Evolutionary conservation across 2,329 filamentous ascomycete genomes (phyloP).

Genomic region (Cladosporium phlei): DNA sequence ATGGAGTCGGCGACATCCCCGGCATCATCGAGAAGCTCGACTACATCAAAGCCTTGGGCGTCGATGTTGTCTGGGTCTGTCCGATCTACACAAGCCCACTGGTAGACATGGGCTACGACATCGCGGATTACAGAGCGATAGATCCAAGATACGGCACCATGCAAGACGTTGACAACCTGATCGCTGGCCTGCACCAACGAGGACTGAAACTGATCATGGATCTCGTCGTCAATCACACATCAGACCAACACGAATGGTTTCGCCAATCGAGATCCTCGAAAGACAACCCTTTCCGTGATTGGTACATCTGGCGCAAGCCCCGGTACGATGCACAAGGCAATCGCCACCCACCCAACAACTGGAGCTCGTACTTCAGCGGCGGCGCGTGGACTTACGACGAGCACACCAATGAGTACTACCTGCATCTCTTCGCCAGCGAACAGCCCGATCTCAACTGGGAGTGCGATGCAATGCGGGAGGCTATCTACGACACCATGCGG

Average conservation of each 20-base stretch:
- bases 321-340: conserved; percentile 47
- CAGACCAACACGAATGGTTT: conserved; percentile 66
- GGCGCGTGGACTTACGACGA: conserved; percentile 69
- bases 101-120: conserved; percentile 64
- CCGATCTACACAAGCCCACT: conserved; percentile 62
- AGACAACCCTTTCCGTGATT: conserved; percentile 61
- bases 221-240: conserved; percentile 71
- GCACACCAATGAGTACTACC: conserved; percentile 66
- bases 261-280: conserved; percentile 59
- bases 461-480: conserved; percentile 59
- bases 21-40: conserved; percentile 59
- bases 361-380: conserved; percentile 56
- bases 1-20: conserved; percentile 57
- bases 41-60: conserved; percentile 55
- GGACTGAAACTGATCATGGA: conserved; percentile 68
- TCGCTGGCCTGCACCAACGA: conserved; percentile 53
- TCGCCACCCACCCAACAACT: conserved; percentile 69
- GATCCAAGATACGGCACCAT: conserved; percentile 61
- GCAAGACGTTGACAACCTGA: conserved; percentile 57
- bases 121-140: conserved; percentile 61
- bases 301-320: conserved; percentile 36
- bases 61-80: conserved; percentile 61
- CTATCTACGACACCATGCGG: conserved; percentile 58
- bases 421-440: conserved; percentile 69
- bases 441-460: conserved; percentile 86